Evolutionary conservation across 768 basidiomycete species (phyloP).

Genomic region (Panellus pusillus): DNA sequence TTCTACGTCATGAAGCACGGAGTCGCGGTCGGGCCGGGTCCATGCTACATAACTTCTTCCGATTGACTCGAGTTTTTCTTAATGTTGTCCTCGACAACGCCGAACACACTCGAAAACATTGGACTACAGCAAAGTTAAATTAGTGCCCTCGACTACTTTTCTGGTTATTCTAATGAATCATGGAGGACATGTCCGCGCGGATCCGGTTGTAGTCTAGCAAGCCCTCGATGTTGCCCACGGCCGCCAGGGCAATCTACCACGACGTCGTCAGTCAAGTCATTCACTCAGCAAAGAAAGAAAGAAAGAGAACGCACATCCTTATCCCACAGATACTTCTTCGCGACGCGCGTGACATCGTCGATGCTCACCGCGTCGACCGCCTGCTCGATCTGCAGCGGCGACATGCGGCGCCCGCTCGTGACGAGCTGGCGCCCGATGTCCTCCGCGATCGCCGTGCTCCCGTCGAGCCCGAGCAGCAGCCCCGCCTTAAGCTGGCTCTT

Average conservation of each 20-base stretch:
- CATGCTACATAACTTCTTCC: no score
- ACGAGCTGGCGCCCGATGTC: constrained; percentile 98
- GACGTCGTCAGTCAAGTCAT: constrained; percentile 1
- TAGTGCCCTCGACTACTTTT: not conserved
- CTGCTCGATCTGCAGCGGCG: constrained; percentile 91
- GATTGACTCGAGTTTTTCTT: no score
- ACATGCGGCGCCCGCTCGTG: constrained; percentile 85
- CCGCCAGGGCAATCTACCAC: constrained; percentile 77
- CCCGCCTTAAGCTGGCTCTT: constrained; percentile 99
- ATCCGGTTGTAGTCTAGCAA: constrained; percentile 93
- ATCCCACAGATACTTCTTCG: constrained; percentile 96
- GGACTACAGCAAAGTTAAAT: no score
- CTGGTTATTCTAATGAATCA: constrained; percentile 56
- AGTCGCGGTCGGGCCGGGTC: no score
- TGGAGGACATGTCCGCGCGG: constrained; percentile 78
- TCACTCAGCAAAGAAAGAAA: not conserved
- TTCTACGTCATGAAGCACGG: no score
- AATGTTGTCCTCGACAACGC: no score
- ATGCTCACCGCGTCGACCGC: constrained; percentile 87
- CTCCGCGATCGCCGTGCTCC: constrained; percentile 96
- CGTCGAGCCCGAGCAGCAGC: constrained; percentile 86
- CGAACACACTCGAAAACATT: no score
- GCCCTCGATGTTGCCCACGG: constrained; percentile 88
- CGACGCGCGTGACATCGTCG: constrained; percentile 91
- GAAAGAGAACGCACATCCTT: constrained; percentile 68